Evolutionary conservation across 805 yeast genomes (phyloP), one percentile per base, ranked within the genome.

Genomic region (Pichia insulana): DNA sequence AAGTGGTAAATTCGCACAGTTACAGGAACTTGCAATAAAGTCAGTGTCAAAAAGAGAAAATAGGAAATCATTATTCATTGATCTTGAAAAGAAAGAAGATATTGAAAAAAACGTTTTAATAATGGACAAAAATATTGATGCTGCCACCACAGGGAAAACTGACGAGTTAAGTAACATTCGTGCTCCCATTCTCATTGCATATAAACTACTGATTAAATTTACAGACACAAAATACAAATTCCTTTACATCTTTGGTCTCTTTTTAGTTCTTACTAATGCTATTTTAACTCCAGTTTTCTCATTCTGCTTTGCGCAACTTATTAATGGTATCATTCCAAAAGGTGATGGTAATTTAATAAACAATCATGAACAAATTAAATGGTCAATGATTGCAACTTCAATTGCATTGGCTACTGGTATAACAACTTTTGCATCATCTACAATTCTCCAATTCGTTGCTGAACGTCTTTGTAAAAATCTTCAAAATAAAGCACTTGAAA

Each of bases 281-380:
- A 71, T 71, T 0, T 59, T 75, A 1, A 80, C 77, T 45, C 97
- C 97, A 0, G 62, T 84, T 0, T 87, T 92, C 48, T 83, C 96
- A 0, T 88, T 62, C 55, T 73, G 83, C 22, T 77, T 89, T 48
- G 76, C 97, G 1, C 77, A 78, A 45, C 61, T 90, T 8, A 61
- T 90, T 7, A 59, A 71, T 19, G 82, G 80, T 12, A 74, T 86
- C 52, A 68, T 84, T 9, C 77, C 83, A 46, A 39, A 61, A 35
- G 31, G 61, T 25, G 22, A 27, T 16, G 51, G 57, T 8, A 62
- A 65, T 2, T 50, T 61, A 1, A 48, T 63, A 1, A 10, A 51
- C 3, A 30, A 31, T 7, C 31, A 41, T 1, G 68, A 68, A 35
- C 52, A 71, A 43, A 43, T 70, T 7, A 72, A 70, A 52, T 87